Base-by-base conservation (phyloP, 2,329 filamentous ascomycete species). In the Cladophialophora exuberans region DNA sequence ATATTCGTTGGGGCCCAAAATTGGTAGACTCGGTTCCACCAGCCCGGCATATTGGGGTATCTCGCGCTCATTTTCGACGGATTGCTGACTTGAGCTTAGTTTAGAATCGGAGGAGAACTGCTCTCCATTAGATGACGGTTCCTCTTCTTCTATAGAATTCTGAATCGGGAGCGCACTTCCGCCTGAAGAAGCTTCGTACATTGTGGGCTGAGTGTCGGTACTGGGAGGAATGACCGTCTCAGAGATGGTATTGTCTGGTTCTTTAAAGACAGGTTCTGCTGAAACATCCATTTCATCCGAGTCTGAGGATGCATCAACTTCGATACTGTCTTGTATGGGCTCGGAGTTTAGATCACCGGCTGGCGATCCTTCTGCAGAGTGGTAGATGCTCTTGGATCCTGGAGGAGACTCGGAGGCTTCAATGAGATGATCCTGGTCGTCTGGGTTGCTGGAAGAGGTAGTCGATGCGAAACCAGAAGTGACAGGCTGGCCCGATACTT, bases 121-220 rank as follows among this genome's bases (percentile, higher is more conserved):
- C 30, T 59, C 58, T 4, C 52, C 59, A 15, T 52, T 56, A 9
- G 35, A 56, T 30, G 55, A 49, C 10, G 42, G 57, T 33, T 46
- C 49, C 43, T 63, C 62, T 22, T 63, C 59, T 36, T 65, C 62
- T 17, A 65, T 65, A 6, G 62, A 65, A n/a, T 60, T 38, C 46
- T 63, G 62, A 23, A 65, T 63, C 10, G 56, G 60, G 2, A 65
- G 54, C 9, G 62, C 52, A 43, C 50, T 59, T 17, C 41, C 58
- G 9, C 47, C 45, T 7, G 51, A 36, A 10, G 38, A 20, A 20
- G 15, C 11, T 33, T 61, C 58, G 22, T 61, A 54, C 3, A 42
- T 30, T 22, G 47, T 39, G 6, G 18, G 36, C 23, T 41, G 50
- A 33, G 46, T 23, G 18, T 18, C 33, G 23, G n/a, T 28, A n/a